These are phyloP conservation scores for Entrophospora sp. DNA, from an alignment of 192 early-diverging fungal species.

Conservation along the genomic window DNA sequence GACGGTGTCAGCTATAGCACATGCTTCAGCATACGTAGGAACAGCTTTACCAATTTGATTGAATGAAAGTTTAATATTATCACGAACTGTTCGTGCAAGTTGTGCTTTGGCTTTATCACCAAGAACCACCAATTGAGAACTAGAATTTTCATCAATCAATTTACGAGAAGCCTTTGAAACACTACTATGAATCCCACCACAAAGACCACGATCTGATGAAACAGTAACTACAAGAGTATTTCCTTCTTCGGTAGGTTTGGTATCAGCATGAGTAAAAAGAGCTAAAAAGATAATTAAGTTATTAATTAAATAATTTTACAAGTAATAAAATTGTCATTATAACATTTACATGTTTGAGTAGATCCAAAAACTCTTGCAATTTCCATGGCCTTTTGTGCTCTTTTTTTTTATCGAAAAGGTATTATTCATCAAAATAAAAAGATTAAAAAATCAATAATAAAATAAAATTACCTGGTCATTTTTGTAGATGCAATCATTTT, in stretches of 20 bases:
- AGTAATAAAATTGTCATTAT: not conserved
- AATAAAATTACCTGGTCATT: constrained; percentile 60
- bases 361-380: constrained; percentile 8
- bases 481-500: constrained; percentile 99
- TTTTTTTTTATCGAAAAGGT: not conserved
- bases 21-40: constrained; percentile 84
- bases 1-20: constrained; percentile 72
- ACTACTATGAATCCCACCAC: constrained; percentile 96
- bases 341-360: constrained; percentile 12
- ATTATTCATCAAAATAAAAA: not conserved
- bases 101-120: constrained; percentile 94
- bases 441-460: not conserved
- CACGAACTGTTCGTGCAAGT: constrained; percentile 66
- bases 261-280: constrained; percentile 66
- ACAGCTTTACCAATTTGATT: constrained; percentile 85
- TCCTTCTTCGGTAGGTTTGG: constrained; percentile 51
- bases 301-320: not conserved
- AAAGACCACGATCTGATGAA: constrained; percentile 96
- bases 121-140: constrained; percentile 59
- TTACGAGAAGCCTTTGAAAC: constrained; percentile 77
- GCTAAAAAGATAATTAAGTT: constrained; percentile 35
- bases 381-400: constrained; percentile 22
- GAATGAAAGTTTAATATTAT: constrained; percentile 78
- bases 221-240: constrained; percentile 70
- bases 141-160: constrained; percentile 46